Percentiles rank a stretch among this genome's conserved stretches.
These are phyloP conservation scores for Ophiostoma sp. DNA, from an alignment of 2,329 filamentous ascomycete genomes.

Conservation along the genomic window DNA sequence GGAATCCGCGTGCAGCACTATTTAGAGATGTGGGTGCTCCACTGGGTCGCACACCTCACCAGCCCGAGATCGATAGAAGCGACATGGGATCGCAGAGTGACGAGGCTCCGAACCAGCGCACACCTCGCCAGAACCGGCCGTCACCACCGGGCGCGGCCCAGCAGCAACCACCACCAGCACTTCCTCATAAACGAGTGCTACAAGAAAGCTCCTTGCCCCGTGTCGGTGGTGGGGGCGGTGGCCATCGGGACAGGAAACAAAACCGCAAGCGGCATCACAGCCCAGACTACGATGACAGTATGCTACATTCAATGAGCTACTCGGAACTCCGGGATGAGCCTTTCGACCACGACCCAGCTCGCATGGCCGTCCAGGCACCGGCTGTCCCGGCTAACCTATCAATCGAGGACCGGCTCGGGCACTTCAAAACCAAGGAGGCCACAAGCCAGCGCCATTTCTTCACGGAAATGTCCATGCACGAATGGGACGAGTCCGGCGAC, in stretches of 20 bases:
- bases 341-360: conserved; percentile 54
- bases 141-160: conserved; percentile 16
- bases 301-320: conserved; percentile 51
- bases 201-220: conserved; percentile 27
- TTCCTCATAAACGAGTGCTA: conserved; percentile 28
- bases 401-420: conserved; percentile 45
- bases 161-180: conserved; percentile 21
- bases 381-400: conserved; percentile 36
- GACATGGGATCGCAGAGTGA: conserved; percentile 28
- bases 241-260: conserved; percentile 19
- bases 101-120: conserved; percentile 30
- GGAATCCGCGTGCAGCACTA: conserved; percentile 29
- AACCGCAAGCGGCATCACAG: conserved; percentile 41
- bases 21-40: conserved; percentile 30
- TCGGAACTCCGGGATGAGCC: conserved; percentile 45
- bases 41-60: not conserved
- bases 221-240: conserved; percentile 6
- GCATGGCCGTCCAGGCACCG: conserved; percentile 37
- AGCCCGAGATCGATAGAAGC: conserved; percentile 28
- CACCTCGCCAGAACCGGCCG: conserved; percentile 24
- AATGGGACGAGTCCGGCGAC: conserved; percentile 56
- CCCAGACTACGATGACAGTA: conserved; percentile 53
- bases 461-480: conserved; percentile 46
- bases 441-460: conserved; percentile 45
- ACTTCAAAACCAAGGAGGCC: conserved; percentile 44